Evolutionary conservation across 495 filamentous ascomycete genomes (phyloP).

Genomic region (Aspergillus hancockii): DNA sequence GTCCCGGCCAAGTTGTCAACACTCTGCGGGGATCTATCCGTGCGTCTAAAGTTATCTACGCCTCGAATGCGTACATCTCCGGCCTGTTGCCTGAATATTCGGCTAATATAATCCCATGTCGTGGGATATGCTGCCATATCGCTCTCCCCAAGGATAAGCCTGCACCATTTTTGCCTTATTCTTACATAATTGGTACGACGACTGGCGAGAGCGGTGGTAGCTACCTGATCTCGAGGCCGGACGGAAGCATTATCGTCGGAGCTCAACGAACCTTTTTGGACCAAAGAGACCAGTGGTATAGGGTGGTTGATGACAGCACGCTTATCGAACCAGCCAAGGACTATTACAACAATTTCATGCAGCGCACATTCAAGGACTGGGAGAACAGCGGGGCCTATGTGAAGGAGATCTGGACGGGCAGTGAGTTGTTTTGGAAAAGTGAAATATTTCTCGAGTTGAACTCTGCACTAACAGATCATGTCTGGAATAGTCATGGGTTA

Average conservation of each 20-base stretch:
- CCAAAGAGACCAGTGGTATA: conserved; percentile 57
- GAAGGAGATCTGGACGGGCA: conserved; percentile 52
- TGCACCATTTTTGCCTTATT: conserved; percentile 32
- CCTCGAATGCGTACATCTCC: conserved; percentile 73
- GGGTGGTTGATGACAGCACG: conserved; percentile 46
- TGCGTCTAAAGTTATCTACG: conserved; percentile 60
- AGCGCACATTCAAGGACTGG: conserved; percentile 49
- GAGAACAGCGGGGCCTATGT: conserved; percentile 44
- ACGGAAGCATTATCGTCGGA: conserved; percentile 72
- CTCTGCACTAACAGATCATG: background rate
- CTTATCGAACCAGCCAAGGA: conserved; percentile 61
- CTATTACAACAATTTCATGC: conserved; percentile 56
- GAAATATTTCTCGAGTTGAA: background rate
- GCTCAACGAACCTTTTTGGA: conserved; percentile 50
- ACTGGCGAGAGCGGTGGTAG: conserved; percentile 19
- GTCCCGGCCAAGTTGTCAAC: conserved; percentile 43
- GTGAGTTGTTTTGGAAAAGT: conserved; percentile 18
- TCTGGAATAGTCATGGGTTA: conserved; percentile 43
- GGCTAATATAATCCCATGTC: conserved; percentile 58
- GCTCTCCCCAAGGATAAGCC: conserved; percentile 58
- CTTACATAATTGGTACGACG: conserved; percentile 26
- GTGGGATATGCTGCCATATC: conserved; percentile 63
- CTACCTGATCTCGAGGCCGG: conserved; percentile 69
- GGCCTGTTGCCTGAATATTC: conserved; percentile 57
- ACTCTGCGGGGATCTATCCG: conserved; percentile 56